Conservation (phyloP, 1,284 basidiomycete genomes). For the Abortiporus biennis region DNA sequence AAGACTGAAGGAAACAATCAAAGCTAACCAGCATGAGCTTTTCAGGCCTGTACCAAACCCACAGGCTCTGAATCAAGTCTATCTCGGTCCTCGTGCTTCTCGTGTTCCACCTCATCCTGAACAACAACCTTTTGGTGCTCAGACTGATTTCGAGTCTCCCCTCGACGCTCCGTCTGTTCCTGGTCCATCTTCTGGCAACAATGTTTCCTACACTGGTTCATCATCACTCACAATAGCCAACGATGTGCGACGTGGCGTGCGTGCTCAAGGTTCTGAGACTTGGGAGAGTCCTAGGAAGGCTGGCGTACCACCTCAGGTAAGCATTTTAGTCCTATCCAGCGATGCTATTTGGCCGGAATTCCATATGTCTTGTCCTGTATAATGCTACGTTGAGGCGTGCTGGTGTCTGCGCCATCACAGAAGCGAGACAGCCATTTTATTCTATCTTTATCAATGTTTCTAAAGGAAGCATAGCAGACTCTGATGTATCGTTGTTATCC, state of each 20-base stretch:
- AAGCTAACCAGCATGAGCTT: constrained; percentile 61
- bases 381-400: too few species aligned
- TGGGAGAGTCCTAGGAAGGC: constrained; percentile 10
- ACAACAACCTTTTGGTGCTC: constrained; percentile 22
- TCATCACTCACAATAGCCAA: constrained; percentile 1
- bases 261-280: constrained; percentile 10
- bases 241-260: constrained; percentile 1
- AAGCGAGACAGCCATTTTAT: too few species aligned
- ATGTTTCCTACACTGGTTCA: not conserved
- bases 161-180: constrained; percentile 7
- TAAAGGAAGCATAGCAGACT: too few species aligned
- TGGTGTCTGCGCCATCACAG: too few species aligned
- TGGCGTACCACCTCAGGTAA: too few species aligned
- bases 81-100: constrained; percentile 39
- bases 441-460: too few species aligned
- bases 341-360: too few species aligned
- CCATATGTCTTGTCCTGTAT: too few species aligned
- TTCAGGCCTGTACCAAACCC: constrained; percentile 63
- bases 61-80: constrained; percentile 52
- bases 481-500: too few species aligned
- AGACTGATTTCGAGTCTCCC: constrained; percentile 2
- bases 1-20: constrained; percentile 65
- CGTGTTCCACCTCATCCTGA: constrained; percentile 38
- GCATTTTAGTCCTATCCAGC: too few species aligned
- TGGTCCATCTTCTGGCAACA: constrained; percentile 4